Evolutionary conservation across 208 protist species (phyloP), one percentile per base, ranked within the genome.

Genomic region (Strigomonas culicis): DNA sequence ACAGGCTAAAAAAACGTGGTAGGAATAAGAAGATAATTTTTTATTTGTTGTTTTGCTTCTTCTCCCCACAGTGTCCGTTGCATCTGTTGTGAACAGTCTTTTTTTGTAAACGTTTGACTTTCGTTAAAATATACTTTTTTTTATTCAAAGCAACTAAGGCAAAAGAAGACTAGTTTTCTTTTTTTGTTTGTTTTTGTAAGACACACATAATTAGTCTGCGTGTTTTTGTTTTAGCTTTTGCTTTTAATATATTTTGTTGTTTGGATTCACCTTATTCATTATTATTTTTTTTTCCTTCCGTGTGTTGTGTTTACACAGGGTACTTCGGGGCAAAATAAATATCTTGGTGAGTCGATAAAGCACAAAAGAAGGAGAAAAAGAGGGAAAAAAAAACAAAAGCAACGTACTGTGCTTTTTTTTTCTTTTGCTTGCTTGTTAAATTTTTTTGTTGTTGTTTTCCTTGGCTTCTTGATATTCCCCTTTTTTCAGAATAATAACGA

Each of bases 21-120:
- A 60, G 49, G 52, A 59, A 22, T 68, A 74, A 68, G 68, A 55
- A 68, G 68, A 69, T 70, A 66, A 66, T 53, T 71, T n/a, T 66
- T 49, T 69, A 32, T 24, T 51, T 53, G 34, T 57, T 36, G 21
- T 32, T 69, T 64, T 52, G 10, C 1, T 52, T 47, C 4, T 50
- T 41, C 1, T 58, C 1, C n/a, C n/a, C n/a, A n/a, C n/a, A n/a
- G n/a, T n/a, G n/a, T n/a, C n/a, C n/a, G n/a, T n/a, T n/a, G n/a
- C n/a, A n/a, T n/a, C n/a, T n/a, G n/a, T n/a, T n/a, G n/a, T n/a
- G n/a, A n/a, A n/a, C n/a, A n/a, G n/a, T n/a, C n/a, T n/a, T n/a
- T n/a, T n/a, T n/a, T n/a, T n/a, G n/a, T n/a, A n/a, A n/a, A n/a
- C n/a, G n/a, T n/a, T n/a, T n/a, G n/a, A n/a, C n/a, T n/a, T n/a